Evolutionary conservation across 2,329 filamentous ascomycete species (phyloP).

Genomic region (Aspergillus fumigatiaffinis): DNA sequence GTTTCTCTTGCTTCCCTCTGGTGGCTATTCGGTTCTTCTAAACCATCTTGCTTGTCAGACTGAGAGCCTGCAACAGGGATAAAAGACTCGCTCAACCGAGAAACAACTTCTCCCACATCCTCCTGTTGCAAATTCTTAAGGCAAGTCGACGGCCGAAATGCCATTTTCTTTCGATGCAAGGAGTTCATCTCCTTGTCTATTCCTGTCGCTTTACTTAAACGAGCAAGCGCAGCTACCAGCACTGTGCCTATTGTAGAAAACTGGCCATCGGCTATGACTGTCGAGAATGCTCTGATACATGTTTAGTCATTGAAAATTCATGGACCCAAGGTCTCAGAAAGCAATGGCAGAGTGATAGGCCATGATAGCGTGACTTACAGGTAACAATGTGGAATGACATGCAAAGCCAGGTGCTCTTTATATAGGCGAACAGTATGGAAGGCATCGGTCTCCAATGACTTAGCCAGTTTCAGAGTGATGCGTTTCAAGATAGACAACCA

Average conservation of each 20-base stretch:
- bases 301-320: conserved; percentile 6
- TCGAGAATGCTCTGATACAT: conserved; percentile 54
- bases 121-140: conserved; percentile 10
- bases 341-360: background rate
- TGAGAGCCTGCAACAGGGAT: background rate
- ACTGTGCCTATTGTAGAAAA: conserved; percentile 68
- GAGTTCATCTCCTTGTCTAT: conserved; percentile 31
- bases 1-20: conserved; percentile 9
- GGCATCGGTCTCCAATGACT: conserved; percentile 36
- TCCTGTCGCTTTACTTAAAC: conserved; percentile 45
- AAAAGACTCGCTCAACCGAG: conserved; percentile 11
- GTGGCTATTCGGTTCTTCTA: conserved; percentile 4
- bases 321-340: background rate
- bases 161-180: conserved; percentile 1
- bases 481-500: conserved; percentile 68
- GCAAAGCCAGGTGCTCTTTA: conserved; percentile 27
- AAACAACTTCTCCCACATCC: conserved; percentile 24
- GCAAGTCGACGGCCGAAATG: background rate
- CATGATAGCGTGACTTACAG: conserved; percentile 26
- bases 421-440: conserved; percentile 20
- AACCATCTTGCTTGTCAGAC: background rate
- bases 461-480: conserved; percentile 54
- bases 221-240: conserved; percentile 62
- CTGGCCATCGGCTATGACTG: conserved; percentile 67
- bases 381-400: conserved; percentile 41